These are phyloP conservation scores for Astragalus membranaceus DNA, from an alignment of 306 rosid species.

Conservation along the genomic window DNA sequence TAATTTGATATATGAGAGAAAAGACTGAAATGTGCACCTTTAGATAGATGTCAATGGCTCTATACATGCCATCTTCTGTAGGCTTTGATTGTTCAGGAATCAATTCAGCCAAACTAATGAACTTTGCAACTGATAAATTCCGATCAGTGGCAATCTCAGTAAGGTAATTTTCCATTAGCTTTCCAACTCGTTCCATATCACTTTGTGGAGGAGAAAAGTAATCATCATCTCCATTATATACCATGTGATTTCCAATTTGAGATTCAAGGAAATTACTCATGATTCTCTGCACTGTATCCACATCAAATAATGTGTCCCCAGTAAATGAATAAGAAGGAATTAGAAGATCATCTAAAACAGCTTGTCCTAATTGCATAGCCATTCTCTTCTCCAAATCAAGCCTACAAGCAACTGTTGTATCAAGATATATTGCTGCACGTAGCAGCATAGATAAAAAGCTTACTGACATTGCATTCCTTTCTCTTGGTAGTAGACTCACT, in stretches of 20 bases:
- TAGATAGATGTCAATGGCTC: slow-evolving; percentile 84
- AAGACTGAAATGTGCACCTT: slow-evolving; percentile 52
- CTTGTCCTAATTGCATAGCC: slow-evolving; percentile 67
- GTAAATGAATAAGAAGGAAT: slow-evolving; percentile 78
- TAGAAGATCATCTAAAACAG: slow-evolving; percentile 83
- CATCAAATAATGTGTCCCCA: slow-evolving; percentile 81
- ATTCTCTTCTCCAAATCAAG: slow-evolving; percentile 89
- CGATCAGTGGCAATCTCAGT: slow-evolving; percentile 81
- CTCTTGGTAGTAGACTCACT: slow-evolving; percentile 87
- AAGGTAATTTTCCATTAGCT: slow-evolving; percentile 76
- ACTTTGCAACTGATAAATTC: slow-evolving; percentile 59
- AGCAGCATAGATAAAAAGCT: slow-evolving; percentile 95
- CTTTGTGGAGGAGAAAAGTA: slow-evolving; percentile 47
- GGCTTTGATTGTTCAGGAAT: slow-evolving; percentile 82
- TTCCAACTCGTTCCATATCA: slow-evolving; percentile 61
- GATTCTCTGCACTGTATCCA: slow-evolving; percentile 75
- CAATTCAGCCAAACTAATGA: slow-evolving; percentile 63
- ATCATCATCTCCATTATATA: slow-evolving; percentile 36
- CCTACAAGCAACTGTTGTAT: slow-evolving; percentile 93
- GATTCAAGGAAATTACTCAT: slow-evolving; percentile 56
- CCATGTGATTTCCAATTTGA: slow-evolving; percentile 33
- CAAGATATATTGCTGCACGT: slow-evolving; percentile 65
- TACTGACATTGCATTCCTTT: slow-evolving; percentile 65
- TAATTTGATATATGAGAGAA: neutral
- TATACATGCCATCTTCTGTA: slow-evolving; percentile 86